Percentiles rank a stretch among this genome's conserved stretches.
Evolutionary conservation across 371 early-diverging fungal species (phyloP).

Genomic region (Phascolomyces articulosus): DNA sequence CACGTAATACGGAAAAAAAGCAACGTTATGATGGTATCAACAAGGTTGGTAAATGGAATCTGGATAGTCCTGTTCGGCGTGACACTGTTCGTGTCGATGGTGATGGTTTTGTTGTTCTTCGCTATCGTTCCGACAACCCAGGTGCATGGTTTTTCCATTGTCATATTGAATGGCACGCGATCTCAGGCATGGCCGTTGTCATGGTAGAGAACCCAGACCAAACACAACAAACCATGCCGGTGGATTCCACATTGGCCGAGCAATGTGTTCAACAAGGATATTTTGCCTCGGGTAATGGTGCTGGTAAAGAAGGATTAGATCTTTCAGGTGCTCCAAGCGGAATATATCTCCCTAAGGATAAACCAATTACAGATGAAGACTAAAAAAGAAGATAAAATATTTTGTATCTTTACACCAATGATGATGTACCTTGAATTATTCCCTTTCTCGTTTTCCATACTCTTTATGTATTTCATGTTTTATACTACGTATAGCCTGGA

Average conservation of each 20-base stretch:
- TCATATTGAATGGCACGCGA: constrained; percentile 82
- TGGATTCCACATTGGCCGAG: constrained; percentile 36
- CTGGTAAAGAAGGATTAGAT: constrained; percentile 67
- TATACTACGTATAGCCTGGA: too few species aligned
- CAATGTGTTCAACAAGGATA: constrained; percentile 47
- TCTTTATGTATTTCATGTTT: too few species aligned
- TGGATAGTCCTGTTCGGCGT: constrained; percentile 62
- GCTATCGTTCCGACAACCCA: constrained; percentile 75
- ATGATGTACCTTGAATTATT: too few species aligned
- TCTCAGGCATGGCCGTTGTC: constrained; percentile 59
- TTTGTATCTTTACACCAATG: too few species aligned
- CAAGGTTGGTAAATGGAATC: constrained; percentile 20
- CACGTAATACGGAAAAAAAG: constrained; percentile 34
- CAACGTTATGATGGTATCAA: constrained; percentile 28
- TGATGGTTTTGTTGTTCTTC: constrained; percentile 62
- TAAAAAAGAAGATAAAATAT: too few species aligned
- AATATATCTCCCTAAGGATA: constrained; percentile 21
- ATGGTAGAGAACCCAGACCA: constrained; percentile 76
- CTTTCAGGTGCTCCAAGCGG: constrained; percentile 56
- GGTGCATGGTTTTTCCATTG: constrained; percentile 81
- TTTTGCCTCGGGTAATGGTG: constrained; percentile 68
- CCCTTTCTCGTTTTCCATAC: too few species aligned
- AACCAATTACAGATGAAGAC: background rate
- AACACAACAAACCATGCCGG: constrained; percentile 36
- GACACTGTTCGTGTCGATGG: constrained; percentile 67